Evolutionary conservation across 805 yeast genomes (phyloP).

Genomic region (Candida nemodendra): DNA sequence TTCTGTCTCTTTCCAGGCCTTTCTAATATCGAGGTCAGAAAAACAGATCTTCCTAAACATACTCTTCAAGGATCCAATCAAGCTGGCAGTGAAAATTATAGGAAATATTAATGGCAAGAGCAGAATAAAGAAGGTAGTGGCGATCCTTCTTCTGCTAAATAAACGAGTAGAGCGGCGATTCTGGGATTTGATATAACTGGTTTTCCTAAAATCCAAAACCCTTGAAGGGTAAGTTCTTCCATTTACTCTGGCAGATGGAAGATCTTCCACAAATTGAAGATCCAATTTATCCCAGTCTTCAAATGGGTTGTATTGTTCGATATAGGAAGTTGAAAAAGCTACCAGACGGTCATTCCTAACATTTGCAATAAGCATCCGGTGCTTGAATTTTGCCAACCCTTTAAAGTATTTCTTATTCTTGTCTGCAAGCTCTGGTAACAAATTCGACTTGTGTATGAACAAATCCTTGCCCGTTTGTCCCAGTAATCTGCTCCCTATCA

Average conservation of each 20-base stretch:
- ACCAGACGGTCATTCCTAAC: constrained; percentile 82
- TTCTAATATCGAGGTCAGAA: constrained; percentile 12
- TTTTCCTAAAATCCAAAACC: constrained; percentile 48
- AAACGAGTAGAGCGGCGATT: too few relatives aligned
- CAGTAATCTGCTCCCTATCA: constrained; percentile 51
- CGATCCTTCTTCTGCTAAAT: constrained; percentile 10
- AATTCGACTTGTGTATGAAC: constrained; percentile 50
- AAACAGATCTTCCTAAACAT: constrained; percentile 17
- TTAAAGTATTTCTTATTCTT: constrained; percentile 48
- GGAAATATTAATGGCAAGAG: constrained; percentile 26
- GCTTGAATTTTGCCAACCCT: constrained; percentile 58
- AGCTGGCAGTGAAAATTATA: constrained; percentile 22
- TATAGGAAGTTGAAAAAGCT: constrained; percentile 79
- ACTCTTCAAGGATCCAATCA: constrained; percentile 28
- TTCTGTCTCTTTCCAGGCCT: constrained; percentile 11
- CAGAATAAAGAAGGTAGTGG: constrained; percentile 5
- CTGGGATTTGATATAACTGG: too few relatives aligned
- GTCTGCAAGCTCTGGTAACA: constrained; percentile 53
- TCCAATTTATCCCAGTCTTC: constrained; percentile 47
- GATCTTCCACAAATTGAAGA: constrained; percentile 45
- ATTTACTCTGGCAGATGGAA: constrained; percentile 38
- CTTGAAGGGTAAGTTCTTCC: constrained; percentile 43
- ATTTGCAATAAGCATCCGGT: constrained; percentile 66
- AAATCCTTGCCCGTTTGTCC: constrained; percentile 76
- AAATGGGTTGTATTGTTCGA: constrained; percentile 74